Evolutionary conservation across 176 grass and related monocot genomes (phyloP), one percentile per base, ranked within the genome.

Genomic region (Eragrostis curvula): DNA sequence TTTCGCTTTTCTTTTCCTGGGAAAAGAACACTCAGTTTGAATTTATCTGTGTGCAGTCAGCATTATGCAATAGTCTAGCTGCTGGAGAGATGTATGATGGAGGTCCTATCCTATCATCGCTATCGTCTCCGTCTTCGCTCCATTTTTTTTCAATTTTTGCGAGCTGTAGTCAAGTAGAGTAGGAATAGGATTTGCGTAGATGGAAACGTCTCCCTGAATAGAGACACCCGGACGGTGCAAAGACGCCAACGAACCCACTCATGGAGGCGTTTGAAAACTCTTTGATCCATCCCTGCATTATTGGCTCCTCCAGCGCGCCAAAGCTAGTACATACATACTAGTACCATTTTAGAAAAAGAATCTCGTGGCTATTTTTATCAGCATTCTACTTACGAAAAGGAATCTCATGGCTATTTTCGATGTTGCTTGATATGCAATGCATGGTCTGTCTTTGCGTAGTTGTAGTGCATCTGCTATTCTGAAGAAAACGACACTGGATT

Each of bases 111-210:
- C 32, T 20, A 16, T 17, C 3, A 2, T 6, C 4, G 2, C 15
- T 18, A 42, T 68, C 39, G 10, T 10, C 42, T 8, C n/a, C 21
- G 9, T 42, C 65, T 32, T 6, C 7, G 2, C 25, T 6, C 64
- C 9, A 1, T 3, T n/a, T 64, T 65, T 43, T 3, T 52, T 32
- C 1, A 0, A 14, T 20, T 66, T 41, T 46, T 7, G 13, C 21
- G 21, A 21, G 50, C 50, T 66, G 16, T 15, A 16, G 16, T 18
- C 36, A 23, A 77, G 16, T 45, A 18, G 7, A 3, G 27, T 8
- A 16, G 18, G 50, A 16, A 75, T 67, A 62, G 75, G 46, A 68
- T 76, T 81, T 76, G 82, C 82, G 82, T 89, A 62, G 44, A 85
- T 45, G 87, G 25, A 65, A 81, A 0, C 77, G 15, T 40, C 41